Base-by-base conservation (phyloP, 805 yeast genomes). In the Yarrowia divulgata region DNA sequence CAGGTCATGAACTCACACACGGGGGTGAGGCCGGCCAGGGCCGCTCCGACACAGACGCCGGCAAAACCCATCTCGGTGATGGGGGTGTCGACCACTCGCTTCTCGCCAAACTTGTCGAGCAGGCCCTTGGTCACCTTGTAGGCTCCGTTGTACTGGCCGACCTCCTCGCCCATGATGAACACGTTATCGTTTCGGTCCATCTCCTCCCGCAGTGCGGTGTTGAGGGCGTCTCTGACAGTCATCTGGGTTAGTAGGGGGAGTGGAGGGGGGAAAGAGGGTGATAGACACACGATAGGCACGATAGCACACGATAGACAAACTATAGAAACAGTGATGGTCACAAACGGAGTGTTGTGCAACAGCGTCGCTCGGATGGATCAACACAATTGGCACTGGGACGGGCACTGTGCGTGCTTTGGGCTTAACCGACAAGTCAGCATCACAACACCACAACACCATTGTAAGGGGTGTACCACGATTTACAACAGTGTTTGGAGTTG, bases 41-140 rank as follows among this genome's bases (percentile, higher is more conserved):
- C 95, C 50, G 97, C 93, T 81, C 98, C 98, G 57, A 91, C 96
- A 75, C 97, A 89, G 73, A 93, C 82, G 77, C 98, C 98, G 63
- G 97, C 88, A 85, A 93, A 94, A 70, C 99, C 99, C 95, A 95
- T 94, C 83, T 95, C 99, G 69, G 99, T 95, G 80, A 95, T 95
- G 73, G 99, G 99, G 72, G 98, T 93, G 81, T 93, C 98, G 71
- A 93, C 85, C 70, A 93, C 89, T 82, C 98, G 88, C 80, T 90
- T 87, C 79, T 93, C 97, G 72, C 98, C 98, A 76, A 93, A 93
- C 79, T 96, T 87, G 81, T 95, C 99, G 77, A 95, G 85, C 73
- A 95, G 85, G 43, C 99, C 99, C 79, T 97, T 89, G 73, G 98
- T 90, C 73, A 95, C 90, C 84, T 95, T 95, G 85, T 95, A 95